A percentile compares a stretch with the other conserved stretches of the same genome.
Conservation (phyloP, 257 asterid genomes). For the Ligustrum vulgare region DNA sequence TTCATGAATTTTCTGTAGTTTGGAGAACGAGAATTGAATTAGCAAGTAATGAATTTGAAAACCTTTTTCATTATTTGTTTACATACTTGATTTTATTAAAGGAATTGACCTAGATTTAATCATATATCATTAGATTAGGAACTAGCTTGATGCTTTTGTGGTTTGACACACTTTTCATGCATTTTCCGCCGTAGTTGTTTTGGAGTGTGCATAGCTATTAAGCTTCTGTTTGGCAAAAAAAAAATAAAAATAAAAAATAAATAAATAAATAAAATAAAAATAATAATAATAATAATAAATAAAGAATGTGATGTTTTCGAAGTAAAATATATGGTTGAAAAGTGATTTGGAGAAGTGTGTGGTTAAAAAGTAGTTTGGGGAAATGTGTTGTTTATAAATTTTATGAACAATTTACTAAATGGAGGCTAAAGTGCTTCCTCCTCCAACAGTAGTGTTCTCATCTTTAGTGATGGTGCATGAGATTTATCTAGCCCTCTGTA, state of each 20-base stretch:
- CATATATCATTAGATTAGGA: conserved; percentile 3
- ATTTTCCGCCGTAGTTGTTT: neutral
- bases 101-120: neutral
- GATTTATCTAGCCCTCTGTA: neutral
- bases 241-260: no score
- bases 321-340: no score
- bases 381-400: no score
- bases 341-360: no score
- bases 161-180: neutral
- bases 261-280: no score
- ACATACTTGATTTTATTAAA: neutral
- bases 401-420: no score
- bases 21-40: conserved; percentile 1
- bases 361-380: no score
- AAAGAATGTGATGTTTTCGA: no score
- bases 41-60: neutral
- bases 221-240: no score
- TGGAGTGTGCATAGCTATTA: neutral
- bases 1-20: conserved; percentile 6
- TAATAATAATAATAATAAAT: no score
- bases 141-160: conserved; percentile 16
- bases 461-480: neutral
- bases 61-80: neutral
- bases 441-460: neutral
- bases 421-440: neutral